These are phyloP conservation scores for Nicotiana undulata DNA, from an alignment of 257 asterid species.

Conservation along the genomic window DNA sequence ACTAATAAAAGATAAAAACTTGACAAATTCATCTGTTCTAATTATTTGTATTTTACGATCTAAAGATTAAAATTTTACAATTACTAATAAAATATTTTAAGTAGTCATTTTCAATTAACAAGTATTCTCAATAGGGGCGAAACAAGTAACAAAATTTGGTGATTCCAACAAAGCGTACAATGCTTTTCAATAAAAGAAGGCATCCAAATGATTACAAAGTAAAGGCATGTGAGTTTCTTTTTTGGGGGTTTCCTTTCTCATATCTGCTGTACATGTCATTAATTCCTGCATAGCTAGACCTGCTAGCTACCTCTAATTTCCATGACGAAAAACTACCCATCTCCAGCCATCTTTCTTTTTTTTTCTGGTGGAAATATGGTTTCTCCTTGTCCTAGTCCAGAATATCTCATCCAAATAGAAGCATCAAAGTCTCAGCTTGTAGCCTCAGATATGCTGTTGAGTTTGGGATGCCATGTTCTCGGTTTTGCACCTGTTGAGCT, in stretches of 20 bases:
- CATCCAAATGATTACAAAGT: slow-evolving; percentile 6
- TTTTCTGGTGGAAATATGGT: neutral
- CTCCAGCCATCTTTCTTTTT: neutral
- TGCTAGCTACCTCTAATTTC: neutral
- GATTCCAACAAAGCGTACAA: slow-evolving; percentile 12
- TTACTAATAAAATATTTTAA: too few relatives aligned
- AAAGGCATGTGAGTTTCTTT: neutral
- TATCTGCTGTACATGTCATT: neutral
- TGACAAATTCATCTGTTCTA: neutral
- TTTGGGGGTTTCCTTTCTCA: neutral
- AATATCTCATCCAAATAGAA: neutral
- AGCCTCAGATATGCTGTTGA: slow-evolving; percentile 66
- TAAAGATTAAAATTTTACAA: neutral
- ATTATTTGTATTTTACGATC: neutral
- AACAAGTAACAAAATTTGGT: neutral
- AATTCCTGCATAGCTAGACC: neutral
- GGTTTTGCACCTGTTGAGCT: slow-evolving; percentile 31
- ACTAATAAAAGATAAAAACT: neutral
- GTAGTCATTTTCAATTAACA: neutral
- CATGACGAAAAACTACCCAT: neutral
- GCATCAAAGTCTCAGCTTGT: slow-evolving; percentile 27
- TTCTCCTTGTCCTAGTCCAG: neutral
- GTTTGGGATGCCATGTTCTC: slow-evolving; percentile 60
- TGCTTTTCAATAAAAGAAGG: neutral
- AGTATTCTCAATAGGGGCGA: too few relatives aligned